Evolutionary conservation across 495 filamentous ascomycete species (phyloP).

Genomic region (Chaetomidium leptoderma): DNA sequence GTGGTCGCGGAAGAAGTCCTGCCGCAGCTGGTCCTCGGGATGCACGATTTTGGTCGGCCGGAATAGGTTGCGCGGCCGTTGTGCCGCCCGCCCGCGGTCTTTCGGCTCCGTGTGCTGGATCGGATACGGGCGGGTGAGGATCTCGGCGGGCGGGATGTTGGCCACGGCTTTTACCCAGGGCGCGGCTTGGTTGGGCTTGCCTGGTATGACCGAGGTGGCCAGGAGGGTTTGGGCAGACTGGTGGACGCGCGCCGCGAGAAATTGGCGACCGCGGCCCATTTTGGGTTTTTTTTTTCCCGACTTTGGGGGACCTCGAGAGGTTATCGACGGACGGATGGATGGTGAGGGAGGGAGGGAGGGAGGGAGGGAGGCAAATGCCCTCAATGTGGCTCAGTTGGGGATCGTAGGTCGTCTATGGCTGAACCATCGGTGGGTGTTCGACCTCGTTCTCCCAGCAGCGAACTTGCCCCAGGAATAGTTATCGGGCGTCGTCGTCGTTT

Average conservation of each 20-base stretch:
- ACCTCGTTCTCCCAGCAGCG: background rate
- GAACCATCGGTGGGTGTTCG: background rate
- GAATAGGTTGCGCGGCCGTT: constrained; percentile 67
- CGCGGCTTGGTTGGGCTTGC: constrained; percentile 42
- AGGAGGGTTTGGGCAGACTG: constrained; percentile 58
- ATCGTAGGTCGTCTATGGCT: constrained; percentile 1
- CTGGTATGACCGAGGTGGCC: constrained; percentile 41
- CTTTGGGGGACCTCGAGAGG: background rate
- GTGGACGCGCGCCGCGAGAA: constrained; percentile 70
- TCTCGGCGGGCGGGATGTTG: constrained; percentile 74
- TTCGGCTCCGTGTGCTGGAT: constrained; percentile 56
- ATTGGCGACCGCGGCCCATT: constrained; percentile 48
- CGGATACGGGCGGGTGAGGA: constrained; percentile 62
- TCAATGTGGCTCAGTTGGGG: background rate
- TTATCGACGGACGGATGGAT: background rate
- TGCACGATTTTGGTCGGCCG: constrained; percentile 72
- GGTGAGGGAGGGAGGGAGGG: too few relatives aligned
- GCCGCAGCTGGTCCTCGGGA: constrained; percentile 79
- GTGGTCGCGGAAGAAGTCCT: constrained; percentile 83
- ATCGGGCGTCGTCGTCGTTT: background rate
- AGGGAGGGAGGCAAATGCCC: background rate
- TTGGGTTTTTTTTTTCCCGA: constrained; percentile 7
- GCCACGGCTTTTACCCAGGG: constrained; percentile 73
- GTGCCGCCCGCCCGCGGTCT: constrained; percentile 27
- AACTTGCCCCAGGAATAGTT: background rate